These are phyloP conservation scores for Xanthoconium purpureum DNA, from an alignment of 768 basidiomycete genomes.

Conservation along the genomic window DNA sequence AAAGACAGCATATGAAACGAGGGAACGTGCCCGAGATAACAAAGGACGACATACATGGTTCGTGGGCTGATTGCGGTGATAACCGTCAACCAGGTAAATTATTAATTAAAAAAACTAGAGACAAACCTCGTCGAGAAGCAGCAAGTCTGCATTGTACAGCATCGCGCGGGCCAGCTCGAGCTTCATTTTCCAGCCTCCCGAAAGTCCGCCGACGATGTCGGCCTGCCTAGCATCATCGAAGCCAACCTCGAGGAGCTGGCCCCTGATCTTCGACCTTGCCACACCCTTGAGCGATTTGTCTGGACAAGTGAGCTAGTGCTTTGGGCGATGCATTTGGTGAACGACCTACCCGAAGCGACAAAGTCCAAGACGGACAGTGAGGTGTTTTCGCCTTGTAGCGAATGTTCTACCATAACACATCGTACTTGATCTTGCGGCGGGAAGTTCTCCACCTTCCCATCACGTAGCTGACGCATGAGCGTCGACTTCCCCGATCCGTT, in stretches of 20 bases:
- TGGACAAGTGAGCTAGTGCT: slow-evolving; percentile 26
- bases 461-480: slow-evolving; percentile 90
- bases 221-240: slow-evolving; percentile 85
- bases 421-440: slow-evolving; percentile 83
- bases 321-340: slow-evolving; percentile 3
- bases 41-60: slow-evolving; percentile 66
- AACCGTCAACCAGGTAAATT: slow-evolving; percentile 19
- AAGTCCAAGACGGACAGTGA: slow-evolving; percentile 84
- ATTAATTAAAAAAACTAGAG: slow-evolving; percentile 17
- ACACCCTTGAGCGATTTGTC: slow-evolving; percentile 67
- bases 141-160: slow-evolving; percentile 89
- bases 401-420: slow-evolving; percentile 96
- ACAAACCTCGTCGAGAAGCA: slow-evolving; percentile 79
- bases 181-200: slow-evolving; percentile 99
- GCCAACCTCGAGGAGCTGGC: slow-evolving; percentile 82
- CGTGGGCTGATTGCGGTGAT: slow-evolving; percentile 60
- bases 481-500: slow-evolving; percentile 97
- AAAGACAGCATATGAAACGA: slow-evolving; percentile 17
- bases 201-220: slow-evolving; percentile 84
- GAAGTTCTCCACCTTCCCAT: slow-evolving; percentile 96
- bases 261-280: slow-evolving; percentile 68
- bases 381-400: slow-evolving; percentile 89
- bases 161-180: slow-evolving; percentile 94
- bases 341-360: slow-evolving; percentile 69
- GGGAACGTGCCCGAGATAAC: slow-evolving; percentile 14